A percentile compares a stretch with the other conserved stretches of the same genome.
Conservation (phyloP, 2,329 filamentous ascomycete species). For the Claviceps citrina region DNA sequence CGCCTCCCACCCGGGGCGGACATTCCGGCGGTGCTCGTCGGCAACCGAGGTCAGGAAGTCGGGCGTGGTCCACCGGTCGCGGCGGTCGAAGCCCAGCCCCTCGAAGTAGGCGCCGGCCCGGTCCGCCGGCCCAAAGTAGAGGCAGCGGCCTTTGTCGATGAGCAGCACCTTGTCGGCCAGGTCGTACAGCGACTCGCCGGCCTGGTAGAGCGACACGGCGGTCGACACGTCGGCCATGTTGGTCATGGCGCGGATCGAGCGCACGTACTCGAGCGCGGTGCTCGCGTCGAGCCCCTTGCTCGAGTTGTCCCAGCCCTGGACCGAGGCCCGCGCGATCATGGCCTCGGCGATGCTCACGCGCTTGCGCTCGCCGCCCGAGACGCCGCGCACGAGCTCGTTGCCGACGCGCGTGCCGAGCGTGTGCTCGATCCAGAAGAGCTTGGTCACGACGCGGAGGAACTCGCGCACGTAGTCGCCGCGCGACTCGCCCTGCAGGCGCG, state of each 20-base stretch:
- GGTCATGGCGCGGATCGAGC: constrained; percentile 47
- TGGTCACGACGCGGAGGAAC: constrained; percentile 46
- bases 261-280: constrained; percentile 58
- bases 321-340: constrained; percentile 41
- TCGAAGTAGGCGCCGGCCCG: constrained; percentile 54
- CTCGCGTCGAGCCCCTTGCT: constrained; percentile 58
- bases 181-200: constrained; percentile 48
- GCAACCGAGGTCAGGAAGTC: constrained; percentile 70
- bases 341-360: constrained; percentile 61
- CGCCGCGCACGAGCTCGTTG: constrained; percentile 48
- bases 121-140: constrained; percentile 52
- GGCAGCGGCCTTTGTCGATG: constrained; percentile 56
- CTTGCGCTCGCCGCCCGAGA: constrained; percentile 53
- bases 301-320: constrained; percentile 61
- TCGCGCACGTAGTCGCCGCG: constrained; percentile 38
- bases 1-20: constrained; percentile 50
- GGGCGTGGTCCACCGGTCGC: constrained; percentile 52
- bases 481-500: constrained; percentile 42
- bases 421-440: constrained; percentile 57
- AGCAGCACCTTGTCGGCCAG: constrained; percentile 63
- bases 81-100: constrained; percentile 57
- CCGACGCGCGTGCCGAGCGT: constrained; percentile 55
- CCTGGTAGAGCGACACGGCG: constrained; percentile 56
- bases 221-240: constrained; percentile 58
- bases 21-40: constrained; percentile 54